Evolutionary conservation across 2,329 filamentous ascomycete genomes (phyloP).

Genomic region (Camillea tinctor): DNA sequence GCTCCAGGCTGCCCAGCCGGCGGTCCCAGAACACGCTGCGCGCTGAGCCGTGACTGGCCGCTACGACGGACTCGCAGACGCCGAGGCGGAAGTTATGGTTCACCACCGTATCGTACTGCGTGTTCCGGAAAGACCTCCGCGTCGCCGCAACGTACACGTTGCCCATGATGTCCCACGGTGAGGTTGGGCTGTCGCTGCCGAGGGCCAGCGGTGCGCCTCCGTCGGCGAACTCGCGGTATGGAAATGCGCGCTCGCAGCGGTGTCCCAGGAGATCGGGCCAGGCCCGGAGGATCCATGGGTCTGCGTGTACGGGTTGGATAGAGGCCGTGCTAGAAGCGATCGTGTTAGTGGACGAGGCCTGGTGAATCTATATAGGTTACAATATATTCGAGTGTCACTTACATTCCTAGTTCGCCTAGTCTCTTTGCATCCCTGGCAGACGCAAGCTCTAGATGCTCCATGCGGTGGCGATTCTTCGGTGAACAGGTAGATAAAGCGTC

Average conservation of each 20-base stretch:
- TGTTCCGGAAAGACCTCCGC: constrained; percentile 40
- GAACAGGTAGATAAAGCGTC: constrained; percentile 45
- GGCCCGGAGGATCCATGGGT: constrained; percentile 56
- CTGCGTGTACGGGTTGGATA: constrained; percentile 54
- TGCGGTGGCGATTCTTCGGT: constrained; percentile 51
- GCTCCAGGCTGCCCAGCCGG: constrained; percentile 50
- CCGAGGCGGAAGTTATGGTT: constrained; percentile 55
- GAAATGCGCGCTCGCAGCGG: constrained; percentile 55
- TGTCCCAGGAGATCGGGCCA: constrained; percentile 58
- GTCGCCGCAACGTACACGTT: constrained; percentile 62
- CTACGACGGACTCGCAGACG: constrained; percentile 52
- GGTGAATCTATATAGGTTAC: too few species aligned
- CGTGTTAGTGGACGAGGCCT: background rate
- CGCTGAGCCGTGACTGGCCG: constrained; percentile 54
- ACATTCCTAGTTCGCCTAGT: constrained; percentile 53
- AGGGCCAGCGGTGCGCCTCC: constrained; percentile 54
- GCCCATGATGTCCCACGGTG: constrained; percentile 51
- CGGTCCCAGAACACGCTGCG: constrained; percentile 58
- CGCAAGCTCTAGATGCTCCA: constrained; percentile 62
- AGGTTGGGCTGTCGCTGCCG: constrained; percentile 60
- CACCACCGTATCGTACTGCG: constrained; percentile 36
- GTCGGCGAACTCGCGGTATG: constrained; percentile 58
- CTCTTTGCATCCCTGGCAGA: constrained; percentile 50
- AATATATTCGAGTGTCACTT: too few species aligned
- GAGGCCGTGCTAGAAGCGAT: constrained; percentile 42